Base-by-base conservation (phyloP, 176 grass and related monocot genomes). In the Thalia dealbata region DNA sequence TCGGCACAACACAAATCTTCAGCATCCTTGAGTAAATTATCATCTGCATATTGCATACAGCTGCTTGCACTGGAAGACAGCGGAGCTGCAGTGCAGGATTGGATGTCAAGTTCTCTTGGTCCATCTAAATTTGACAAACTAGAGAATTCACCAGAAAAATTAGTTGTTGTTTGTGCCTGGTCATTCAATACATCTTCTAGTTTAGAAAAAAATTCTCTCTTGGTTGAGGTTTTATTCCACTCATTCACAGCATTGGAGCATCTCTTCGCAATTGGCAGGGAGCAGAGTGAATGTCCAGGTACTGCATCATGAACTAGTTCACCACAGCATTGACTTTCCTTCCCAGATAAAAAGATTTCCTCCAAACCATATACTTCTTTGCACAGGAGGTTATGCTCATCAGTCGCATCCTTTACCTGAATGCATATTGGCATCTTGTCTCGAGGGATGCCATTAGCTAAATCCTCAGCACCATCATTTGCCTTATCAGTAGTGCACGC, bases 361-460 rank as follows among this genome's bases (percentile, higher is more conserved):
- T 73, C 78, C 70, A 86, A 81, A 73, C 65, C 50, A 70, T 71
- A 79, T 25, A 30, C 65, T 54, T 77, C 79, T 48, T 85, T 70
- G 62, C 74, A 81, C 61, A 69, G 69, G 56, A 86, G 59, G 13
- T 48, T 60, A 86, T 48, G 29, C 76, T 73, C 13, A 50, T 61
- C 52, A 35, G 23, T 50, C 51, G 19, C 61, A 61, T 81, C 58
- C 2, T 72, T 75, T 54, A 14, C 64, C 18, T 61, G 27, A 76
- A 28, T 30, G 50, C 67, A 66, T 61, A 67, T 42, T 54, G 72
- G n/a, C 19, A 77, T 73, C 72, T 41, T 55, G 43, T 69, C 60
- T 19, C 25, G 16, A 61, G 16, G 8, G 30, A 55, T 66, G 45
- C 42, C 51, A 71, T 72, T 58, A 43, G 7, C 29, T 16, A 55